Percentiles rank a stretch among this genome's conserved stretches.
Evolutionary conservation across 768 basidiomycete species (phyloP).

Genomic region (Russula foetens): DNA sequence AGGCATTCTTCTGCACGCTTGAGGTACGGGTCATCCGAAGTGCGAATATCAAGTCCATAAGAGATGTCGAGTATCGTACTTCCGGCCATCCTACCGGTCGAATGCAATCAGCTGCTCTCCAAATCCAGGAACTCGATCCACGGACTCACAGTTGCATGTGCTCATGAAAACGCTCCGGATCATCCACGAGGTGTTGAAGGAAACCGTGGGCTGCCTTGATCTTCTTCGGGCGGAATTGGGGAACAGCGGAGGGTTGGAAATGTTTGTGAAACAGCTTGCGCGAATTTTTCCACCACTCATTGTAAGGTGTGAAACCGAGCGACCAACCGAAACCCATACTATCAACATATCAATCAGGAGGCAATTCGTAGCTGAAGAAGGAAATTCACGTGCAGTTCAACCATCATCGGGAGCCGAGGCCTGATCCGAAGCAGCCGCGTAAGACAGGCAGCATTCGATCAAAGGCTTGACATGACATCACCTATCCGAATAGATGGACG

Average conservation of each 20-base stretch:
- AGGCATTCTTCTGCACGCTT: constrained; percentile 18
- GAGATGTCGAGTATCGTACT: constrained; percentile 18
- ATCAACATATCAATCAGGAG: neutral
- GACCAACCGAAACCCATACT: constrained; percentile 21
- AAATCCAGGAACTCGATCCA: too few relatives aligned
- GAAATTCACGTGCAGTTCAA: constrained; percentile 11
- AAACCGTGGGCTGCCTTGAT: constrained; percentile 27
- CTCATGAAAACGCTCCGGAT: constrained; percentile 28
- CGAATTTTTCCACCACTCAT: constrained; percentile 28
- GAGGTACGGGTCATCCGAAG: constrained; percentile 16
- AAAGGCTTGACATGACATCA: neutral
- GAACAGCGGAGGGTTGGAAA: constrained; percentile 21
- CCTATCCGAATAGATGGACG: constrained; percentile 32
- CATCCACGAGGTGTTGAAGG: constrained; percentile 28
- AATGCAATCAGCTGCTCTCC: neutral
- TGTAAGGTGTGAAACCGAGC: constrained; percentile 26
- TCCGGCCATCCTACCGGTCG: constrained; percentile 11
- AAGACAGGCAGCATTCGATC: neutral
- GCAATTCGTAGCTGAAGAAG: neutral
- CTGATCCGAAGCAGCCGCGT: neutral
- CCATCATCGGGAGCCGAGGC: constrained; percentile 19
- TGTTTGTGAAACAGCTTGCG: constrained; percentile 27
- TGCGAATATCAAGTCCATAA: constrained; percentile 17
- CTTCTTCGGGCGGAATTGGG: constrained; percentile 27
- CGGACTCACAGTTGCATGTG: constrained; percentile 31